Percentiles rank a stretch among this genome's conserved stretches.
Conservation (phyloP, 331 rosid species). For the Pyrus hybrid region DNA sequence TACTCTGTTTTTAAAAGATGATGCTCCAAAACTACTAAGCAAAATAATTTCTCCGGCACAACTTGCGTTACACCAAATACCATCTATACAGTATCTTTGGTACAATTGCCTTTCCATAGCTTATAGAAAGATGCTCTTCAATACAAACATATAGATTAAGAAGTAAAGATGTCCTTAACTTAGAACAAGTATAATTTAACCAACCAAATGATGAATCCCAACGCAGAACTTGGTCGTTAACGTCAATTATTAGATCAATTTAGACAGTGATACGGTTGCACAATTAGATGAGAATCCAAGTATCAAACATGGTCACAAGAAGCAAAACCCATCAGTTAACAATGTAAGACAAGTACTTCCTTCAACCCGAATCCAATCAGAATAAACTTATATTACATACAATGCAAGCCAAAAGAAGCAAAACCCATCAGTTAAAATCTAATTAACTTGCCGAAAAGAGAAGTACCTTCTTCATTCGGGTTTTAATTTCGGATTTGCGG, state of each 20-base stretch:
- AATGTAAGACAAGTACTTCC: too few species aligned
- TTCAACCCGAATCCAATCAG: background rate
- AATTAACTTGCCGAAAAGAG: background rate
- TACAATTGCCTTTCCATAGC: background rate
- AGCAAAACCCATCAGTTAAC: background rate
- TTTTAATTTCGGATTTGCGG: constrained; percentile 68
- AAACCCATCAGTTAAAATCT: background rate
- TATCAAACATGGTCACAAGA: background rate
- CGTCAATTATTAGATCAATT: background rate
- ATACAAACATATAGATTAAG: background rate
- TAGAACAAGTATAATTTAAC: background rate
- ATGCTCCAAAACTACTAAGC: background rate
- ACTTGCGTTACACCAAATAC: background rate
- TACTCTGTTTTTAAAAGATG: background rate
- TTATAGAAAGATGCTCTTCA: background rate
- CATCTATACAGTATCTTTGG: background rate
- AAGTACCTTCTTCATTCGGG: constrained; percentile 75
- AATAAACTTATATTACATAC: background rate
- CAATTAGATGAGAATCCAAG: background rate
- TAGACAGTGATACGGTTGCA: background rate
- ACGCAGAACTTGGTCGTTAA: background rate
- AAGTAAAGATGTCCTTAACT: background rate
- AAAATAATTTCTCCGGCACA: background rate
- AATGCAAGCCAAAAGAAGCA: background rate
- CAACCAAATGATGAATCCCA: background rate